phyloP scores from a whole-genome alignment of 768 basidiomycete genomes.

The Rhodotorula kratochvilovae region DNA sequence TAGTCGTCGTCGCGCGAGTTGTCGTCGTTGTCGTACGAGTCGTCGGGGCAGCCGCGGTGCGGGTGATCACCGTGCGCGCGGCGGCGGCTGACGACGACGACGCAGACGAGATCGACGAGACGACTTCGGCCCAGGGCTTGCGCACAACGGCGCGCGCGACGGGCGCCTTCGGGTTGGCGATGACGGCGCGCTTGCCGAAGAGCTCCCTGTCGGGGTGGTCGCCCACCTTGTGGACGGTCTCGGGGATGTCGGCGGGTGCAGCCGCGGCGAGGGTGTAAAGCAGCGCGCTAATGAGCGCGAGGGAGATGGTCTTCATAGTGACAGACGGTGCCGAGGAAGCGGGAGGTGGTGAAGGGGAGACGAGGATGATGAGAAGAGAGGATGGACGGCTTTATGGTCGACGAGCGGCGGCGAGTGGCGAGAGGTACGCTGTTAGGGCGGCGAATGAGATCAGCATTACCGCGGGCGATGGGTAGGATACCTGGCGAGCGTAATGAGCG shows the following conservation, averaged over 20 bases:
- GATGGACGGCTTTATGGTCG: not conserved
- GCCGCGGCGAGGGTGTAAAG: not conserved
- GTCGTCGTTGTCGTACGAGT: not conserved
- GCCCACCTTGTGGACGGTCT: not conserved
- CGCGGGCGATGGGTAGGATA: not conserved
- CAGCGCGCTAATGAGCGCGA: not conserved
- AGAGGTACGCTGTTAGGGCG: not conserved
- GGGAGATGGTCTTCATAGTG: not conserved
- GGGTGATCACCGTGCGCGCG: not conserved
- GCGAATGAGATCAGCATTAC: not conserved
- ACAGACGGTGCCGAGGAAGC: not conserved
- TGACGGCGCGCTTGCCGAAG: not conserved
- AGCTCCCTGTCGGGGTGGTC: slow-evolving; percentile 4
- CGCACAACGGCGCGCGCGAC: not conserved
- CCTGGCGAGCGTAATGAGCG: not conserved
- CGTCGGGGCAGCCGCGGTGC: no score
- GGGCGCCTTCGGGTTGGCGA: no score
- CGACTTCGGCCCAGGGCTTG: not conserved
- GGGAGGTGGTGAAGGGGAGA: not conserved
- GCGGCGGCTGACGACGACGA: not conserved
- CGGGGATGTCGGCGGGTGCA: not conserved
- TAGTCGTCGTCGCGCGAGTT: not conserved
- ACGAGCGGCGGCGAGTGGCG: not conserved
- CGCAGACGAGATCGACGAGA: not conserved
- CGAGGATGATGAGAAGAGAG: no score